Conservation (phyloP, 2,329 filamentous ascomycete species). For the Neonectria hederae region DNA sequence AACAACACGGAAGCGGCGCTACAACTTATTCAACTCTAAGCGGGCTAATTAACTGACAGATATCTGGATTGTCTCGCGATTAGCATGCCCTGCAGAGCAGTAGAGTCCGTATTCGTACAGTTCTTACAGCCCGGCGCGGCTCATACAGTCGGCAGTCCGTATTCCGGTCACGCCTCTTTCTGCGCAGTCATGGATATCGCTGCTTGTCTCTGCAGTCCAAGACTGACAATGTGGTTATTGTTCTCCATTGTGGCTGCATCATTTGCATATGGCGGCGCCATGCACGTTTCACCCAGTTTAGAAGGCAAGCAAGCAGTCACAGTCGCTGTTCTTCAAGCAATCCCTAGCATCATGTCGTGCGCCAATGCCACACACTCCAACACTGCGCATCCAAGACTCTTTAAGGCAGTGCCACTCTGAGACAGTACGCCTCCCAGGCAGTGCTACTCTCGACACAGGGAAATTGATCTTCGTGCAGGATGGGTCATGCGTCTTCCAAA, state of each 20-base stretch:
- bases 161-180: not conserved
- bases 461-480: not conserved
- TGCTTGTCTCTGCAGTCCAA: not conserved
- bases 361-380: slow-evolving; percentile 28
- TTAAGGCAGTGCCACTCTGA: slow-evolving; percentile 1
- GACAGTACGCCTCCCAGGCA: too few relatives aligned
- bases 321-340: not conserved
- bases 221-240: not conserved
- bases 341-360: slow-evolving; percentile 13
- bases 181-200: slow-evolving; percentile 5
- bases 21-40: too few relatives aligned
- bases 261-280: slow-evolving; percentile 19
- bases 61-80: not conserved
- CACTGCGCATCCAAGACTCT: too few relatives aligned
- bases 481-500: not conserved
- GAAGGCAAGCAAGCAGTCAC: slow-evolving; percentile 15
- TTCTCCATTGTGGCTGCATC: slow-evolving; percentile 25
- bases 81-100: not conserved
- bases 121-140: not conserved
- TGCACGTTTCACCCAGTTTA: slow-evolving; percentile 36
- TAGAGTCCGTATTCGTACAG: not conserved
- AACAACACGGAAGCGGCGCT: not conserved
- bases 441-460: not conserved
- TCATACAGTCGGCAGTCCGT: not conserved
- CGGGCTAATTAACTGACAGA: too few relatives aligned